phyloP scores from a whole-genome alignment of 2,329 filamentous ascomycete genomes.

The Dactylellina sp. region DNA sequence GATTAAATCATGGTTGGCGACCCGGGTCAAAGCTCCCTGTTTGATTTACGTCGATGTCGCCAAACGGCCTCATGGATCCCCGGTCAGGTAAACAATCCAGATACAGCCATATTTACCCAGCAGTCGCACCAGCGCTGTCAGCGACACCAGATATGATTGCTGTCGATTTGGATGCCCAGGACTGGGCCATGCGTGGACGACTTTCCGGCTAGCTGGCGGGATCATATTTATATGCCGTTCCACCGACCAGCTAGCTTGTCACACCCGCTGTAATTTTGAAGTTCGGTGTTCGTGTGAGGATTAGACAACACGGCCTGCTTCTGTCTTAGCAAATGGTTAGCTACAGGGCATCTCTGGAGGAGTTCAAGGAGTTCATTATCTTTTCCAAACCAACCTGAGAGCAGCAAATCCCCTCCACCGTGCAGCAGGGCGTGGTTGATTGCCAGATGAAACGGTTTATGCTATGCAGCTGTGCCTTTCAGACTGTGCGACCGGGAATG shows the following conservation, averaged over 20 bases:
- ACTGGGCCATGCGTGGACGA: too few species aligned
- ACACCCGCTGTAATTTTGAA: not conserved
- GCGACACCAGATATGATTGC: not conserved
- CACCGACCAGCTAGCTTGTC: not conserved
- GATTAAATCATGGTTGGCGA: not conserved
- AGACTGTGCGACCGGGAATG: constrained; percentile 4
- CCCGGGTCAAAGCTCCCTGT: constrained; percentile 25
- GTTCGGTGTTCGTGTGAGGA: not conserved
- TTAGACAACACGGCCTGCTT: constrained; percentile 9
- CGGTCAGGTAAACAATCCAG: constrained; percentile 8
- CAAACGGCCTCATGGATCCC: constrained; percentile 17
- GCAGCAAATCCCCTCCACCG: too few species aligned
- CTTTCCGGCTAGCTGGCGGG: too few species aligned
- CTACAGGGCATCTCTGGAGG: not conserved
- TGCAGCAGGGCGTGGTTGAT: not conserved
- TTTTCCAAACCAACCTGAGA: too few species aligned
- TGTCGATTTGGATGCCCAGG: too few species aligned
- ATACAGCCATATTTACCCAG: not conserved
- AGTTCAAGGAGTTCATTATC: too few species aligned
- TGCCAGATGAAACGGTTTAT: not conserved
- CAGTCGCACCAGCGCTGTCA: not conserved
- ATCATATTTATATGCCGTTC: constrained; percentile 3
- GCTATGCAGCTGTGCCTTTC: too few species aligned
- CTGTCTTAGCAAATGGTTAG: not conserved
- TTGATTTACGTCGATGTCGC: constrained; percentile 24